Evolutionary conservation across 1,139 yeast species (phyloP).

Genomic region (Hanseniaspora uvarum): DNA sequence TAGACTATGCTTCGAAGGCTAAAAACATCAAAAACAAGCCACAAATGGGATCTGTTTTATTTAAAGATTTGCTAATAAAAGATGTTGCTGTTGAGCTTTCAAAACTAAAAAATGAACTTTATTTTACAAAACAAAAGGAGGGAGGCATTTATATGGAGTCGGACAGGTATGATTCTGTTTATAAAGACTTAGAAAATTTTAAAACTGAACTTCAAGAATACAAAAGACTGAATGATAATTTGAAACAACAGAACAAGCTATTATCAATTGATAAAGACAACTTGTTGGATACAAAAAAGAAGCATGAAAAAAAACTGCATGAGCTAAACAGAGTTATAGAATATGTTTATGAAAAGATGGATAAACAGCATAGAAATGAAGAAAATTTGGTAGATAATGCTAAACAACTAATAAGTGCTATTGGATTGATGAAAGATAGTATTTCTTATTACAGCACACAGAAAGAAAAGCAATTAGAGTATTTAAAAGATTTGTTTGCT

Average conservation of each 20-base stretch:
- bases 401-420: slow-evolving; percentile 28
- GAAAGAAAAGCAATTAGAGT: slow-evolving; percentile 24
- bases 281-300: slow-evolving; percentile 27
- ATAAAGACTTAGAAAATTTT: slow-evolving; percentile 38
- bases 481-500: slow-evolving; percentile 20
- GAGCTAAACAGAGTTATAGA: slow-evolving; percentile 29
- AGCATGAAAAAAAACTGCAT: slow-evolving; percentile 28
- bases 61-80: slow-evolving; percentile 47
- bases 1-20: slow-evolving; percentile 58
- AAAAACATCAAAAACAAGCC: slow-evolving; percentile 56
- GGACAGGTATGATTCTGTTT: slow-evolving; percentile 44
- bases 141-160: slow-evolving; percentile 51
- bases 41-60: slow-evolving; percentile 39
- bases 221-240: slow-evolving; percentile 32
- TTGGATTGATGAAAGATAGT: slow-evolving; percentile 29
- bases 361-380: slow-evolving; percentile 32
- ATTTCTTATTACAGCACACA: slow-evolving; percentile 29
- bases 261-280: slow-evolving; percentile 27
- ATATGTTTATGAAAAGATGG: slow-evolving; percentile 31
- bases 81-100: slow-evolving; percentile 50
- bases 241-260: slow-evolving; percentile 31
- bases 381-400: slow-evolving; percentile 31
- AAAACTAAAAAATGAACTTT: slow-evolving; percentile 45
- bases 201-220: slow-evolving; percentile 40
- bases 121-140: slow-evolving; percentile 51